phyloP scores from a whole-genome alignment of 1,284 basidiomycete genomes.

The Marasmius fiardii region DNA sequence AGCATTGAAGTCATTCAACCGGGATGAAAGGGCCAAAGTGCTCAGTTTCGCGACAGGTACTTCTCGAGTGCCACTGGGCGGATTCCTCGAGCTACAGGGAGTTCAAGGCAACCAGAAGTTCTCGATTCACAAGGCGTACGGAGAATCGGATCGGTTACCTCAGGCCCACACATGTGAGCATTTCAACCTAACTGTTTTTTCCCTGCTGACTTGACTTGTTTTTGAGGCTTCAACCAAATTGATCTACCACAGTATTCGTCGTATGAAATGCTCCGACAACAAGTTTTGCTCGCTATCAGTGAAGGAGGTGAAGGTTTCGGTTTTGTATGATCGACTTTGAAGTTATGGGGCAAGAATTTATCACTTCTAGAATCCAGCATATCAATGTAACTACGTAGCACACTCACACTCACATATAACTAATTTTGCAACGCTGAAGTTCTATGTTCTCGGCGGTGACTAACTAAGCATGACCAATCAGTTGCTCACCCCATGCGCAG shows the following conservation, averaged over 20 bases:
- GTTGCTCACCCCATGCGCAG: too few relatives aligned
- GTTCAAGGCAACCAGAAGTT: slow-evolving; percentile 95
- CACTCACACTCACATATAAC: background rate
- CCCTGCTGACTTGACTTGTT: slow-evolving; percentile 10
- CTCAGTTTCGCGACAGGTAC: slow-evolving; percentile 96
- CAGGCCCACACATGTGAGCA: slow-evolving; percentile 88
- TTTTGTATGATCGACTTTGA: slow-evolving; percentile 50
- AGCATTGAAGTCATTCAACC: slow-evolving; percentile 95
- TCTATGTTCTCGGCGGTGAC: too few relatives aligned
- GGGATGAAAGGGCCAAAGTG: slow-evolving; percentile 94
- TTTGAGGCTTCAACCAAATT: slow-evolving; percentile 78
- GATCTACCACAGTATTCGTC: slow-evolving; percentile 89
- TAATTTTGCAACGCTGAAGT: too few relatives aligned
- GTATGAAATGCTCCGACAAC: slow-evolving; percentile 91
- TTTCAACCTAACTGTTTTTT: slow-evolving; percentile 3
- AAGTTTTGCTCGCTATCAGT: slow-evolving; percentile 85
- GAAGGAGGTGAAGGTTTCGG: slow-evolving; percentile 94
- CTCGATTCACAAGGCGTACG: slow-evolving; percentile 92
- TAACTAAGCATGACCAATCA: too few relatives aligned
- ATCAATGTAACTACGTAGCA: slow-evolving; percentile 1
- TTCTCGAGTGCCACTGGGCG: slow-evolving; percentile 91
- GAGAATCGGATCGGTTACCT: slow-evolving; percentile 81
- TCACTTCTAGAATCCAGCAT: background rate
- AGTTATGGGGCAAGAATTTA: background rate
- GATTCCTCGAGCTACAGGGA: slow-evolving; percentile 91